Evolutionary conservation across 805 yeast species (phyloP), one percentile per base, ranked within the genome.

Genomic region (Pichia cephalocereana): DNA sequence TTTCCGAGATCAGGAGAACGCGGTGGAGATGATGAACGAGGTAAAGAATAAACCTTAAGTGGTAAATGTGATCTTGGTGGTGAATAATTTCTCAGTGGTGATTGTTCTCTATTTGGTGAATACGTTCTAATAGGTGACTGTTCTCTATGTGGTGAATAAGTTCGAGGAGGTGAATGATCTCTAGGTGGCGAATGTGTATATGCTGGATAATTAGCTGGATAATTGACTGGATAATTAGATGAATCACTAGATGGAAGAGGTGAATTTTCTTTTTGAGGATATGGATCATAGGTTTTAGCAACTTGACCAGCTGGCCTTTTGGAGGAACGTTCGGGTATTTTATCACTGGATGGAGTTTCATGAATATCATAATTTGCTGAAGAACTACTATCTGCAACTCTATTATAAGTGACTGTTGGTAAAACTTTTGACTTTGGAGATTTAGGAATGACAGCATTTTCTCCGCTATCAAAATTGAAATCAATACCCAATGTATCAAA

Each of bases 401-500:
- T 34, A 6, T 34, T 34, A 15, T 14, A 34, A 34, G 32, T 30
- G 8, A 30, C 32, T 12, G 32, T 30, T 30, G 32, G 32, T 30
- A 30, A 30, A 2, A 30, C 32, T 5, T 30, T 30, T 10, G 32
- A 30, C 4, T 7, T 30, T 12, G 32, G 32, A 1, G 14, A 30
- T 10, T 30, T 11, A 30, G 11, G 11, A 30, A 11, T 30, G 14
- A 10, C 12, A 15, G 3, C 18, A 14, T 2, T 15, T 10, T 15
- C 37, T 14, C 12, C 37, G 4, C 15, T 15, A 34, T 34, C 18
- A 34, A 34, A 34, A 8, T 9, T 14, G 9, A 34, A 15, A 2
- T 23, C 11, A 4, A 43, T 18, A 10, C 23, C 46, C 12, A 47
- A 23, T 14, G 45, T 32, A 32, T 47, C 50, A 34, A 41, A 40